These are phyloP conservation scores for Sugiyamaella boreocaroliniensis DNA, from an alignment of 805 yeast species.

Conservation along the genomic window DNA sequence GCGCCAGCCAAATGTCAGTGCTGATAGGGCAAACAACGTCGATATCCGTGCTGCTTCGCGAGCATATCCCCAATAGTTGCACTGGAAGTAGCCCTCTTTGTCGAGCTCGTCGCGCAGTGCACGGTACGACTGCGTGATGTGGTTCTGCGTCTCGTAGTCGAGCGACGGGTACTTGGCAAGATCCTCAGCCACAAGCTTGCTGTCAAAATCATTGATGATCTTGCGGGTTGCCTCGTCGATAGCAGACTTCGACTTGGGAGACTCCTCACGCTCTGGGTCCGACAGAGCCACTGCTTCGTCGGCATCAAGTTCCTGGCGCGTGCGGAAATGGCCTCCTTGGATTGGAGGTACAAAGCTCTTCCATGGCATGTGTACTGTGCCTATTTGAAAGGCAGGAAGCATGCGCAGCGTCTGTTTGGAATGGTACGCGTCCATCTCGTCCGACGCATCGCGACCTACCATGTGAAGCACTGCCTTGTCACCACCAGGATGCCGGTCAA, in stretches of 20 bases:
- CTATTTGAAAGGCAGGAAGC: slow-evolving; percentile 58
- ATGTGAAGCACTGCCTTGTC: slow-evolving; percentile 75
- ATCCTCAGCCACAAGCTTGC: slow-evolving; percentile 48
- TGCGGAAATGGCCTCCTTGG: slow-evolving; percentile 60
- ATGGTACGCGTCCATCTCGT: slow-evolving; percentile 70
- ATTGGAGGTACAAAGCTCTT: slow-evolving; percentile 76
- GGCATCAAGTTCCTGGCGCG: slow-evolving; percentile 26
- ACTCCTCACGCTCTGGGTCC: slow-evolving; percentile 4
- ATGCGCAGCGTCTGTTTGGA: slow-evolving; percentile 46
- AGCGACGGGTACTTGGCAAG: slow-evolving; percentile 52
- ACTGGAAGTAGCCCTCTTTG: slow-evolving; percentile 57
- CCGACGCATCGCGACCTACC: slow-evolving; percentile 86
- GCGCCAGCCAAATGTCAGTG: slow-evolving; percentile 36
- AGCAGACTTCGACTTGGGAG: not conserved
- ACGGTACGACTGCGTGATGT: slow-evolving; percentile 51
- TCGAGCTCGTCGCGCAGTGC: slow-evolving; percentile 51
- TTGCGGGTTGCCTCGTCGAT: slow-evolving; percentile 40
- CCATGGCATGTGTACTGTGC: slow-evolving; percentile 61
- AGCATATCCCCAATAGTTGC: slow-evolving; percentile 68
- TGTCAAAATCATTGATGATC: slow-evolving; percentile 53
- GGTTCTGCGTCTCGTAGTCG: slow-evolving; percentile 59
- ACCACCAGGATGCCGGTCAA: slow-evolving; percentile 80
- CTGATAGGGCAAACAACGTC: slow-evolving; percentile 45
- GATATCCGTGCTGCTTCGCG: slow-evolving; percentile 59
- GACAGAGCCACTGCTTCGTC: slow-evolving; percentile 18